Evolutionary conservation across 768 basidiomycete genomes (phyloP), one percentile per base, ranked within the genome.

Genomic region (Mrakia blollopis): DNA sequence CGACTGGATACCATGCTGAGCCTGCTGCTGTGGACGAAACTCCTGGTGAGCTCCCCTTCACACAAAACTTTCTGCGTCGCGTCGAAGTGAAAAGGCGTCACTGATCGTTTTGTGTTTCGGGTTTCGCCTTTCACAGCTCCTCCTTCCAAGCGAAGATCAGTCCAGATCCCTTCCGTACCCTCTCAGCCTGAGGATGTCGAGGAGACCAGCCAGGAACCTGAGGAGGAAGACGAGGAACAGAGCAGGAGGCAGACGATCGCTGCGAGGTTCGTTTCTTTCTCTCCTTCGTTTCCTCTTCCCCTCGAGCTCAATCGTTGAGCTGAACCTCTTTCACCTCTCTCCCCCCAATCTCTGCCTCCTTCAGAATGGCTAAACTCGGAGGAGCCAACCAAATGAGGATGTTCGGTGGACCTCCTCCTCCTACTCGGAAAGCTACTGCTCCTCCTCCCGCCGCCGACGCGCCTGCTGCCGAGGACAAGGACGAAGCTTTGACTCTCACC

Each of bases 281-380:
- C 16, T 63, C 62, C 0, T 63, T n/a, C n/a, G n/a, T n/a, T n/a
- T n/a, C n/a, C 30, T 7, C 30, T 21, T 23, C 18, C 62, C 14
- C 23, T 60, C 57, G 57, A 2, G 57, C 1, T 32, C 30, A 1
- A 37, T 30, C n/a, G 4, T 35, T 21, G 16, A 63, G 30, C 62
- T 63, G 62, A 25, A n/a, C 35, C 14, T 32, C 57, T 28, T 57
- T n/a, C 10, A 16, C 8, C 52, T n/a, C 52, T 14, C 28, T 28
- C 7, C n/a, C 25, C 16, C n/a, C n/a, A n/a, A n/a, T n/a, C n/a
- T n/a, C n/a, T n/a, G n/a, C n/a, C 13, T 63, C 13, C 14, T 16
- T 16, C 18, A 68, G 65, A n/a, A 95, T 97, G 94, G 94, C 94
- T 0, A 92, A 89, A 81, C 86, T 97, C 0, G 93, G 94, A 23